A percentile compares a stretch with the other conserved stretches of the same genome.
phyloP scores from a whole-genome alignment of 306 rosid genomes.

The Lithocarpus polystachyus region DNA sequence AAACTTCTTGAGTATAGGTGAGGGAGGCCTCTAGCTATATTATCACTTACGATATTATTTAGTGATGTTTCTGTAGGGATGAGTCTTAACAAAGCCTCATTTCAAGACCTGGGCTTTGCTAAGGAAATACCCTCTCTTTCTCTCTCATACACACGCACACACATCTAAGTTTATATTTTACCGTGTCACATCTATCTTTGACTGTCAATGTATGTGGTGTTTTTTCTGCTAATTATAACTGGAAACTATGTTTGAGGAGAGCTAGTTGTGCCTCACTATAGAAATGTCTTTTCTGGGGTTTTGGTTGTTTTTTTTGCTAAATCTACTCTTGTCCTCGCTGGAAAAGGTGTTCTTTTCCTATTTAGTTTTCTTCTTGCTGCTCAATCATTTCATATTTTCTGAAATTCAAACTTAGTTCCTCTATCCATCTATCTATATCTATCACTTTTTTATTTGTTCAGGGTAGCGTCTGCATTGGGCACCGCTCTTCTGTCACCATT shows the following conservation, averaged over 20 bases:
- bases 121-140: too few species aligned
- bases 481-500: conserved; percentile 59
- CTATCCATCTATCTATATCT: not conserved
- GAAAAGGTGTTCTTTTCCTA: conserved; percentile 24
- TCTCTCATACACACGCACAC: not conserved
- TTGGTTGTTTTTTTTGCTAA: conserved; percentile 26
- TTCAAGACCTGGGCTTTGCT: too few species aligned
- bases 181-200: not conserved
- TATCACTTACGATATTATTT: conserved; percentile 4
- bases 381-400: not conserved
- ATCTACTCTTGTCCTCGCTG: conserved; percentile 62
- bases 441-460: conserved; percentile 22
- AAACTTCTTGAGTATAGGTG: conserved; percentile 79
- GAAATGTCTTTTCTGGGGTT: conserved; percentile 31
- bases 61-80: conserved; percentile 14
- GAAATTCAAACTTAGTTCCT: not conserved
- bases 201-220: not conserved
- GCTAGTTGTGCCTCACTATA: conserved; percentile 44
- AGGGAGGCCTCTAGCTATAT: conserved; percentile 42
- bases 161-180: not conserved
- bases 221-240: conserved; percentile 6
- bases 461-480: conserved; percentile 48
- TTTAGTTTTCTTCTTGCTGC: not conserved
- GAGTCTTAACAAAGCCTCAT: too few species aligned
- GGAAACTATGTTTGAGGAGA: conserved; percentile 30